A percentile compares a stretch with the other conserved stretches of the same genome.
Evolutionary conservation across 2,329 filamentous ascomycete genomes (phyloP).

Genomic region (Venturia pyrina): DNA sequence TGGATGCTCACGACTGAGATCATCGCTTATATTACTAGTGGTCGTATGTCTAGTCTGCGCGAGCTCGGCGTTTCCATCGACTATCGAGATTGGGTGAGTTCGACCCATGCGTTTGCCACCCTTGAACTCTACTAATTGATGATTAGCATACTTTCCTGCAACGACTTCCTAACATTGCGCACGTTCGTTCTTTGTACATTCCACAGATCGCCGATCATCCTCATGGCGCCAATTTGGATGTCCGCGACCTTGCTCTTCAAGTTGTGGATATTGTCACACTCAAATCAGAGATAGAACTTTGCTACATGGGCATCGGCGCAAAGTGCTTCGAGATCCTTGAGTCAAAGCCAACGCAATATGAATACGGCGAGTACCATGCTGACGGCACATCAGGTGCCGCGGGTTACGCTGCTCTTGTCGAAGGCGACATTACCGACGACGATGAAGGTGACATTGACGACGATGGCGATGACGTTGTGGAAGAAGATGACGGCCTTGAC

Average conservation of each 20-base stretch:
- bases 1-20: conserved; percentile 65
- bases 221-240: conserved; percentile 44
- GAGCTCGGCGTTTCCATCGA: conserved; percentile 65
- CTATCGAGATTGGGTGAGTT: conserved; percentile 67
- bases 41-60: conserved; percentile 59
- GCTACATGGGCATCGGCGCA: conserved; percentile 63
- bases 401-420: conserved; percentile 21
- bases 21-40: conserved; percentile 63
- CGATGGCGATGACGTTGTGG: conserved; percentile 19
- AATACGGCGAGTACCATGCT: conserved; percentile 17
- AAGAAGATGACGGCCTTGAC: conserved; percentile 30
- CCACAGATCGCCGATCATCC: conserved; percentile 56
- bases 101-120: not conserved
- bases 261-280: conserved; percentile 70
- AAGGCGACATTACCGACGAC: conserved; percentile 22
- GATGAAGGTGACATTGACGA: conserved; percentile 31
- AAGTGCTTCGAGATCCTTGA: conserved; percentile 81
- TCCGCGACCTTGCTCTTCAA: conserved; percentile 63
- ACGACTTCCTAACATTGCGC: conserved; percentile 58
- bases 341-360: conserved; percentile 38
- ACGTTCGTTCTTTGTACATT: conserved; percentile 62
- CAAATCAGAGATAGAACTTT: conserved; percentile 64
- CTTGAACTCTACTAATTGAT: not conserved
- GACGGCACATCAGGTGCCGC: conserved; percentile 17
- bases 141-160: conserved; percentile 67